Evolutionary conservation across 1,284 basidiomycete genomes (phyloP), one percentile per base, ranked within the genome.

Genomic region (Earliella scabrosa): DNA sequence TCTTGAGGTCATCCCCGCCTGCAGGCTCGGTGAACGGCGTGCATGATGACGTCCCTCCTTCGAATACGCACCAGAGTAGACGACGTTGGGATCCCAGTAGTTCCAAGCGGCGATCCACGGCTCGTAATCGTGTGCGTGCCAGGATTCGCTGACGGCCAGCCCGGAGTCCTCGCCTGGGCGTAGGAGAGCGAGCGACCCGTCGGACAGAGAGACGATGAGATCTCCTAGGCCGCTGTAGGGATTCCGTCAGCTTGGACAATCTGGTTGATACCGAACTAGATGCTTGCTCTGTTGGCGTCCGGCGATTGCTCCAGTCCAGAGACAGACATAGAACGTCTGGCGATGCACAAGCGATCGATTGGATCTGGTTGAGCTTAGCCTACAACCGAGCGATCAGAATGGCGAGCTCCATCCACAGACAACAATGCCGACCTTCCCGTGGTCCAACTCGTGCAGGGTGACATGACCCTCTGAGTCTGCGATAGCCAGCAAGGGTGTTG

Each of bases 41-140:
- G 23, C 35, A 23, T 44, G 18, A 36, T 26, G 18, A 23, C 40
- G 20, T 11, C 40, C 18, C 21, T 5, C 32, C 7, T 4, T 26
- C 26, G 31, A 24, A 10, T 23, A 58, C 72, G 40, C 55, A 90
- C 95, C 96, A 14, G 93, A 95, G 77, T 94, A 98, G 2, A 97
- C 78, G 14, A 90, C 72, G 63, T 86, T 85, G 0, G 78, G 74
- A 57, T 93, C 75, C 89, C 92, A 95, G 63, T 90, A 88, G 68
- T 98, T 86, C 86, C 93, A 99, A 0, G 92, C 88, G 0, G 89
- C 86, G 45, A 95, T 88, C 97, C 97, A 99, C 0, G 97, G 92
- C 70, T 99, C 97, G 66, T 87, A 89, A 58, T 95, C 93, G 69
- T 99, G 97, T 5, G 93, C 97, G 54, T 83, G 76, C 96, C 97